Percentiles rank a stretch among this genome's conserved stretches.
These are phyloP conservation scores for Claviceps spartinae DNA, from an alignment of 2,329 filamentous ascomycete genomes.

Conservation along the genomic window DNA sequence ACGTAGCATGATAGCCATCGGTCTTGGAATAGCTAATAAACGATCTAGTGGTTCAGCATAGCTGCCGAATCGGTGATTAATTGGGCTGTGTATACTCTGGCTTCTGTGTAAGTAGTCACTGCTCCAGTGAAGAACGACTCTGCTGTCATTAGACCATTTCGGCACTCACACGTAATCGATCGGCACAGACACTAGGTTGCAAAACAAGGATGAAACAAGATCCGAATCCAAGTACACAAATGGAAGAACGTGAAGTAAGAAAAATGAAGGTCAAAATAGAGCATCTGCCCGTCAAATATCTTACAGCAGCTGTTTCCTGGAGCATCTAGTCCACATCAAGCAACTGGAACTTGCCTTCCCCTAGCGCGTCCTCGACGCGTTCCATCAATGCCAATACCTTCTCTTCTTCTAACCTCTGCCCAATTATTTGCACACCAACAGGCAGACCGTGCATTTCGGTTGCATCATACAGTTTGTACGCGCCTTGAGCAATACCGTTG, in stretches of 20 bases:
- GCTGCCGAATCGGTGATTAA: too few species aligned
- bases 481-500: conserved; percentile 69
- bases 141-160: too few species aligned
- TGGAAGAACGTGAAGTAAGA: not conserved
- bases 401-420: conserved; percentile 69
- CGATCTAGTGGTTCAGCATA: too few species aligned
- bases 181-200: too few species aligned
- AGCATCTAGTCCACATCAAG: conserved; percentile 31
- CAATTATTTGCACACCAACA: conserved; percentile 74
- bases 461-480: conserved; percentile 77
- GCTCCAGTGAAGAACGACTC: too few species aligned
- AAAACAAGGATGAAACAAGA: not conserved
- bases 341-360: conserved; percentile 37
- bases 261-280: not conserved
- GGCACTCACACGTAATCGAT: too few species aligned
- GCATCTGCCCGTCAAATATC: not conserved
- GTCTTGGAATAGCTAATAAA: too few species aligned
- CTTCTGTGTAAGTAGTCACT: too few species aligned
- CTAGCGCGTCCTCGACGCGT: conserved; percentile 61
- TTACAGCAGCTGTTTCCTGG: conserved; percentile 3
- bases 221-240: not conserved
- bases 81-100: too few species aligned
- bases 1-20: too few species aligned
- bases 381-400: conserved; percentile 76
- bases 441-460: conserved; percentile 75